These are phyloP conservation scores for Kingdonia uniflora DNA, from an alignment of 164 flowering plant species.

Conservation along the genomic window DNA sequence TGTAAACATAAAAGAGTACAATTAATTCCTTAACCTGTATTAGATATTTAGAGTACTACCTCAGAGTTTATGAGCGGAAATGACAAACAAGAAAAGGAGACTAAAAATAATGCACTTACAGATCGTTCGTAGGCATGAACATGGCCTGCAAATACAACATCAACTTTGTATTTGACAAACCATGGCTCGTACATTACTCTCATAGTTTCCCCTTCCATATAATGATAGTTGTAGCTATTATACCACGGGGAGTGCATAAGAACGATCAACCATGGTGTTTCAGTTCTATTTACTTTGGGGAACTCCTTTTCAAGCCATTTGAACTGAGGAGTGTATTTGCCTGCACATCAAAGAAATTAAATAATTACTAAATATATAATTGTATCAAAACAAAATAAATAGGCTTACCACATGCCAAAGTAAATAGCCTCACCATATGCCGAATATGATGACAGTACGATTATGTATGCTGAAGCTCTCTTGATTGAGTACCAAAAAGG, in stretches of 20 bases:
- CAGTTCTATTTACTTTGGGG: constrained; percentile 26
- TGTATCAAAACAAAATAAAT: too few relatives aligned
- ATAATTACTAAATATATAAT: too few relatives aligned
- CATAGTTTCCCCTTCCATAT: constrained; percentile 61
- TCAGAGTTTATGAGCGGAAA: too few relatives aligned
- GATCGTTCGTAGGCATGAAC: constrained; percentile 56
- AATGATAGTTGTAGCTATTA: constrained; percentile 45
- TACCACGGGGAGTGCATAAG: constrained; percentile 37
- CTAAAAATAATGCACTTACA: constrained; percentile 19
- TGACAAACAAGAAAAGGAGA: background rate
- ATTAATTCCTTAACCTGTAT: too few relatives aligned
- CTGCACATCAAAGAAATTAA: constrained; percentile 8
- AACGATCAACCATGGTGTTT: constrained; percentile 46
- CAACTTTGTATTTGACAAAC: constrained; percentile 53
- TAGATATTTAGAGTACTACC: background rate
- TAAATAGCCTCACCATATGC: constrained; percentile 19
- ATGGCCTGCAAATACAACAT: constrained; percentile 49
- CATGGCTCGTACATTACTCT: constrained; percentile 47
- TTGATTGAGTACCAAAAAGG: constrained; percentile 34
- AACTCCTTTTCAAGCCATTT: constrained; percentile 33
- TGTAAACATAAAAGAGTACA: constrained; percentile 2
- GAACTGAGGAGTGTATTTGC: constrained; percentile 33
- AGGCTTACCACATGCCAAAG: too few relatives aligned
- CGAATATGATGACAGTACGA: constrained; percentile 27
- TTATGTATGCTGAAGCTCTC: constrained; percentile 31